Base-by-base conservation (phyloP, 352 stramenopile genomes). In the Phytophthora nicotianae region DNA sequence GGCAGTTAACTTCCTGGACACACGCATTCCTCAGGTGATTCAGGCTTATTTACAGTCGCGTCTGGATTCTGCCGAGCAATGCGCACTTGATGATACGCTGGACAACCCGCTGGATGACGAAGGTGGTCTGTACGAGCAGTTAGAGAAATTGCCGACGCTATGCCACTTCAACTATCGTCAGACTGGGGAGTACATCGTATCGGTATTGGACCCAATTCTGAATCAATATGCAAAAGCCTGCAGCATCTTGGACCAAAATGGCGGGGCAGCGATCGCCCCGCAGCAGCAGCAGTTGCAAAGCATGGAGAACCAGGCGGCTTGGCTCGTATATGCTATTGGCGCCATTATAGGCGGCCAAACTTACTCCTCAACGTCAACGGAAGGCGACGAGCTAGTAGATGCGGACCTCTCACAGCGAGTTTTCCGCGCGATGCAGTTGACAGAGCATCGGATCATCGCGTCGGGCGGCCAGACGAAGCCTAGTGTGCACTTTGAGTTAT, bases 71-170 rank as follows among this genome's bases (percentile, higher is more conserved):
- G 93, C 98, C 0, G 90, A 98, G 63, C 90, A 96, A 20, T 96
- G 98, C 24, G 71, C 97, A 7, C 69, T 87, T n/a, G 96, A 99
- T 57, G 93, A 95, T 20, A 86, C 88, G 0, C 72, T 99, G 38
- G 97, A 99, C 47, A 97, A 99, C 73, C 97, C 97, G 16, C 70
- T 99, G 11, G 96, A 99, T 47, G 94, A 99, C 58, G 96, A 99
- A 70, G 97, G 96, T 21, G 96, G 91, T 6, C 74, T 99, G 21
- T 97, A 96, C 58, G 96, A 99, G 59, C 97, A 99, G 68, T 79
- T 99, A 60, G 96, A 99, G 70, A 95, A 98, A 53, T 74, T 99
- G 20, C 97, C 96, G 40, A 97, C 95, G 16, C 95, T 99, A 63
- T 98, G 93, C 59, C 87, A 98, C 59, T 99, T 99, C 72, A 95